Evolutionary conservation across 768 basidiomycete genomes (phyloP), one percentile per base, ranked within the genome.

Genomic region (Calocera viscosa): DNA sequence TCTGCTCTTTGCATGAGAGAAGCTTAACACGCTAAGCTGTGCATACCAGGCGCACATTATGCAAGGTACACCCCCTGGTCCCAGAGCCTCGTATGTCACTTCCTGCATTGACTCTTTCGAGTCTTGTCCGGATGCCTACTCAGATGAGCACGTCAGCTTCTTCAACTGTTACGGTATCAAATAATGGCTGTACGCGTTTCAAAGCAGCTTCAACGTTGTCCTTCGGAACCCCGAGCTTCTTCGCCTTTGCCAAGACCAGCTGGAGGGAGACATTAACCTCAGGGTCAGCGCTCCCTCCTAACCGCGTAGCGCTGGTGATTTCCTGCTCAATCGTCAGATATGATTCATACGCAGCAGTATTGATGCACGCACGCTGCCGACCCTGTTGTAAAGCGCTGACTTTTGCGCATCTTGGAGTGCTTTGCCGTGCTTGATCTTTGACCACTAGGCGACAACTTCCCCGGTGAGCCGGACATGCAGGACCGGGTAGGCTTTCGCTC

Each of bases 121-220:
- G 33, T 30, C 63, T 17, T 14, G 17, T 10, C 33, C 63, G 14
- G n/a, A 14, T 33, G 63, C 30, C 26, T 26, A 5, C 24, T 11
- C 24, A 19, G 11, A 17, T 11, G 26, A 63, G 32, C n/a, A n/a
- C n/a, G 16, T 63, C 8, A 28, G 5, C 28, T n/a, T 26, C 14
- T 28, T 11, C 35, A 38, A 5, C 35, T 14, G 14, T 5, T 14
- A 5, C 35, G 35, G 35, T 38, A 14, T 38, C 7, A 38, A 5
- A 38, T 14, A 5, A 38, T 12, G 28, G 53, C 11, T 24, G 24
- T 26, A 63, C 53, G 7, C 63, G 30, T 30, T 38, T 34, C 17
- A 64, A 40, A 35, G 63, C 63, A 34, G 63, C n/a, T 33, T 34
- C 63, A 22, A 64, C 30, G 63, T 64, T 64, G 35, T 64, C 63